These are phyloP conservation scores for Pichia inconspicua DNA, from an alignment of 1,139 yeast species.

Conservation along the genomic window DNA sequence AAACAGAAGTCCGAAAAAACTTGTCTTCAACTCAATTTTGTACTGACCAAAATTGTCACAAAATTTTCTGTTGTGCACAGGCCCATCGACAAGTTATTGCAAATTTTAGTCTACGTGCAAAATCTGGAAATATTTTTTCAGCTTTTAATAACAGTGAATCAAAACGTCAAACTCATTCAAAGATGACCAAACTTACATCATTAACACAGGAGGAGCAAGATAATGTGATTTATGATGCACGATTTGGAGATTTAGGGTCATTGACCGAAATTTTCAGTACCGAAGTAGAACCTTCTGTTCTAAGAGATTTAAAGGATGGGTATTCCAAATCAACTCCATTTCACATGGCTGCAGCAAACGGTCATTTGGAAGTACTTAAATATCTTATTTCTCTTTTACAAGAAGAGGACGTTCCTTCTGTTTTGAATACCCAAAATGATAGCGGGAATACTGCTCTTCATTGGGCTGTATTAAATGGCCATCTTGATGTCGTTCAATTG, in stretches of 20 bases:
- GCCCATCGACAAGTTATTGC: background rate
- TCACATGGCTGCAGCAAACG: constrained; percentile 95
- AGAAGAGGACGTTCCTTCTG: constrained; percentile 38
- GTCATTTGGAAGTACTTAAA: constrained; percentile 64
- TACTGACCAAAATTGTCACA: too few relatives aligned
- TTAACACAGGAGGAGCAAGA: constrained; percentile 73
- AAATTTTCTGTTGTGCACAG: too few relatives aligned
- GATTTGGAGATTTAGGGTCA: constrained; percentile 78
- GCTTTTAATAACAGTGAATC: too few relatives aligned
- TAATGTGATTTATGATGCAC: constrained; percentile 70
- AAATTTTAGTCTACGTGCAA: too few relatives aligned
- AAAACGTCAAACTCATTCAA: background rate
- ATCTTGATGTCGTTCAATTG: constrained; percentile 58
- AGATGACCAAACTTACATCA: constrained; percentile 22
- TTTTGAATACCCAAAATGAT: constrained; percentile 50
- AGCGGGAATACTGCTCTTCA: constrained; percentile 91
- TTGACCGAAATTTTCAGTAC: constrained; percentile 55
- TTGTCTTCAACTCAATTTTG: background rate
- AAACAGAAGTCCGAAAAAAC: background rate
- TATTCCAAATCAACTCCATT: constrained; percentile 64
- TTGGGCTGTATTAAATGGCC: constrained; percentile 93
- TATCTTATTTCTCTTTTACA: constrained; percentile 48
- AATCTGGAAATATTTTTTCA: too few relatives aligned
- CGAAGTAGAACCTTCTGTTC: constrained; percentile 45
- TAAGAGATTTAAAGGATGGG: constrained; percentile 53